These are phyloP conservation scores for Escovopsis sp. DNA, from an alignment of 2,329 filamentous ascomycete genomes.

Conservation along the genomic window DNA sequence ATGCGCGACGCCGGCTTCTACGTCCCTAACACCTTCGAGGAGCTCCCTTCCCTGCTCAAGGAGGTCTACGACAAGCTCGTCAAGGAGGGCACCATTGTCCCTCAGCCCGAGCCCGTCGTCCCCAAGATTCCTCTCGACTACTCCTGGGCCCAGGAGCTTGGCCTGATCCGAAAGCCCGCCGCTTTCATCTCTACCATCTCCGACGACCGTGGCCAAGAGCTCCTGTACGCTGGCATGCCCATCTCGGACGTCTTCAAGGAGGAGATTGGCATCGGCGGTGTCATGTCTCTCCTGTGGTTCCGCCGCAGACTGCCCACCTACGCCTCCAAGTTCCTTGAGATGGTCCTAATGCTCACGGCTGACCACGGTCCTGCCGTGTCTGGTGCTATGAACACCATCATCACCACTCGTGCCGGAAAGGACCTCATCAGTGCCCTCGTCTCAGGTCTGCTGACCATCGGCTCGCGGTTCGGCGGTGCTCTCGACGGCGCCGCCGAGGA, in stretches of 20 bases:
- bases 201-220: slow-evolving; percentile 98
- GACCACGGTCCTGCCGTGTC: slow-evolving; percentile 98
- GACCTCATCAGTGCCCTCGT: slow-evolving; percentile 93
- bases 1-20: slow-evolving; percentile 92
- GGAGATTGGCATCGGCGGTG: slow-evolving; percentile 97
- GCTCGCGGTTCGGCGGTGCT: slow-evolving; percentile 95
- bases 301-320: slow-evolving; percentile 90
- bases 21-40: slow-evolving; percentile 94
- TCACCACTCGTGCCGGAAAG: slow-evolving; percentile 98
- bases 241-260: slow-evolving; percentile 99
- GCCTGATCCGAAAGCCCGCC: slow-evolving; percentile 97
- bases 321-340: slow-evolving; percentile 98
- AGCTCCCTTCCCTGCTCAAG: slow-evolving; percentile 65
- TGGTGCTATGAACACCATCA: slow-evolving; percentile 99
- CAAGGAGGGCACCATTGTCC: slow-evolving; percentile 69
- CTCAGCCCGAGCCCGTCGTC: slow-evolving; percentile 75
- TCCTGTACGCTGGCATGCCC: slow-evolving; percentile 96
- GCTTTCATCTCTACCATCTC: slow-evolving; percentile 99
- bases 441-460: slow-evolving; percentile 93
- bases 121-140: slow-evolving; percentile 99
- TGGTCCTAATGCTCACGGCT: slow-evolving; percentile 99
- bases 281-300: slow-evolving; percentile 99
- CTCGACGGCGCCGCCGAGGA: slow-evolving; percentile 96
- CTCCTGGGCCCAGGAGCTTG: slow-evolving; percentile 98
- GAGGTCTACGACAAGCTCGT: slow-evolving; percentile 81